Evolutionary conservation across 108 stramenopile species (phyloP).

Genomic region (Nitzschia inconspicua): DNA sequence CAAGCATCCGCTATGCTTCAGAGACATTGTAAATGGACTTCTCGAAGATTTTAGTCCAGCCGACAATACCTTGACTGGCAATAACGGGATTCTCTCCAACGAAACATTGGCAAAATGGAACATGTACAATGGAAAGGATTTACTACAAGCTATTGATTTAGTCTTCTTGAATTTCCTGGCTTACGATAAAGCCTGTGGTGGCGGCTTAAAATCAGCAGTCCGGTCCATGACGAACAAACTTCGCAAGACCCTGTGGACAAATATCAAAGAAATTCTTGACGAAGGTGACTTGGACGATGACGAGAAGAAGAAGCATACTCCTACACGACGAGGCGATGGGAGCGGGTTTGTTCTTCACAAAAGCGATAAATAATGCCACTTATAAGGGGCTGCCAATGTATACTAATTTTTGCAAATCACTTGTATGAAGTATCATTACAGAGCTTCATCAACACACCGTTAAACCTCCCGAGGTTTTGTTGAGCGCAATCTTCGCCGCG

Average conservation of each 20-base stretch:
- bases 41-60: constrained; percentile 22
- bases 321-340: constrained; percentile 45
- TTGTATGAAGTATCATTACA: no score
- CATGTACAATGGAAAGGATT: constrained; percentile 59
- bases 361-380: no score
- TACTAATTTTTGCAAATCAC: no score
- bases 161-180: constrained; percentile 67
- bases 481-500: no score
- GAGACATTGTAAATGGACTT: constrained; percentile 48
- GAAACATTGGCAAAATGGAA: constrained; percentile 46
- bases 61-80: constrained; percentile 8
- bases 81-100: constrained; percentile 32
- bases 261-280: constrained; percentile 38
- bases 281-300: constrained; percentile 9
- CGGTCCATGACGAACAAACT: constrained; percentile 47
- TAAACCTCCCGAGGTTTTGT: no score
- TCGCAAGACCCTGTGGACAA: constrained; percentile 53
- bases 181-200: constrained; percentile 37
- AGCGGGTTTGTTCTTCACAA: constrained; percentile 56
- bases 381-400: no score
- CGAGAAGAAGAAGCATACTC: constrained; percentile 20
- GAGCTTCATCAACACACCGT: no score
- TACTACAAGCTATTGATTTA: constrained; percentile 69
- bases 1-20: constrained; percentile 59
- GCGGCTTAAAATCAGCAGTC: constrained; percentile 25